phyloP scores from a whole-genome alignment of 2,329 filamentous ascomycete species.

The Colletotrichum abscissum region DNA sequence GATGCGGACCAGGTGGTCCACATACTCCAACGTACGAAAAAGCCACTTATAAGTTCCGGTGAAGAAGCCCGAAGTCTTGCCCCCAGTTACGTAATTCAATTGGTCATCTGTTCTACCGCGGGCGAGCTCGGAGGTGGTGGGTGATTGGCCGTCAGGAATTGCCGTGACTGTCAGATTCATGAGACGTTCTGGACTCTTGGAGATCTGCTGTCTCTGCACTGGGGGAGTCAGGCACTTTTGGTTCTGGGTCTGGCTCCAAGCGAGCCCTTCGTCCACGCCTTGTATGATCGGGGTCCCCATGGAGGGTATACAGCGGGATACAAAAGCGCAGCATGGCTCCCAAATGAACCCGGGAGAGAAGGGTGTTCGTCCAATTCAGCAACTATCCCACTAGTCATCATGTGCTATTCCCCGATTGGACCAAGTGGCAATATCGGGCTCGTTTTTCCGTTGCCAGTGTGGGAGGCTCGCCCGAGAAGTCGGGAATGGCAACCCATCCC shows the following conservation, averaged over 20 bases:
- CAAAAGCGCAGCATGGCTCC: not conserved
- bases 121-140: not conserved
- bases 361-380: constrained; percentile 6
- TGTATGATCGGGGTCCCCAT: no score
- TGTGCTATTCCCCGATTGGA: constrained; percentile 32
- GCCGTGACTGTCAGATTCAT: constrained; percentile 3
- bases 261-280: not conserved
- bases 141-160: constrained; percentile 18
- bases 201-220: not conserved
- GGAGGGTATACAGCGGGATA: not conserved
- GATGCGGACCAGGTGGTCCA: not conserved
- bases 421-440: constrained; percentile 1
- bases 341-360: not conserved
- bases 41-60: constrained; percentile 12
- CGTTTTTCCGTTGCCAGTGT: not conserved
- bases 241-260: not conserved
- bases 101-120: constrained; percentile 22
- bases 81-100: constrained; percentile 32
- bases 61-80: not conserved
- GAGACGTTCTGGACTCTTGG: constrained; percentile 23
- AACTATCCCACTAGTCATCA: not conserved
- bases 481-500: not conserved
- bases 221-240: constrained; percentile 22
- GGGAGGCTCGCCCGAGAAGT: constrained; percentile 12
- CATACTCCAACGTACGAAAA: constrained; percentile 12